These are phyloP conservation scores for Xylaria sp. DNA, from an alignment of 2,329 filamentous ascomycete genomes.

Conservation along the genomic window DNA sequence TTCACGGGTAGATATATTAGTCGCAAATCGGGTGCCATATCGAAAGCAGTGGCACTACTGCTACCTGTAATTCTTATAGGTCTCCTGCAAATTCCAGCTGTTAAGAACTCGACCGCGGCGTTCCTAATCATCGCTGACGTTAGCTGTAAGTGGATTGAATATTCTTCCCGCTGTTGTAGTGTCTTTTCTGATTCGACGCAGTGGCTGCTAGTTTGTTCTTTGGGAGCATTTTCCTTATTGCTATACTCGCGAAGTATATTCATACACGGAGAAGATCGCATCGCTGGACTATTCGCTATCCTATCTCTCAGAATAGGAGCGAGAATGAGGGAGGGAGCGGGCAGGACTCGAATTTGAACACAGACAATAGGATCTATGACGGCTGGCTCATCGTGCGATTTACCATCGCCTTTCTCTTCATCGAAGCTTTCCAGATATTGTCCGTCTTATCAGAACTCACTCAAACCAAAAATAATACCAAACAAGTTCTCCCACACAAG, in stretches of 20 bases:
- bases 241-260: slow-evolving; percentile 55
- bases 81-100: slow-evolving; percentile 46
- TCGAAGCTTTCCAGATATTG: slow-evolving; percentile 51
- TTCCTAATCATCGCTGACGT: slow-evolving; percentile 54
- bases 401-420: slow-evolving; percentile 52
- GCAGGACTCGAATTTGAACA: slow-evolving; percentile 29
- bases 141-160: slow-evolving; percentile 50
- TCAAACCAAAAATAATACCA: slow-evolving; percentile 44
- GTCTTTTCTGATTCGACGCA: slow-evolving; percentile 32
- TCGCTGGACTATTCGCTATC: slow-evolving; percentile 46
- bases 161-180: background rate
- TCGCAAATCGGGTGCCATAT: slow-evolving; percentile 43
- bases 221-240: slow-evolving; percentile 50
- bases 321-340: slow-evolving; percentile 25
- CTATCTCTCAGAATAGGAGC: slow-evolving; percentile 43
- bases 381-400: slow-evolving; percentile 54
- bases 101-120: slow-evolving; percentile 45
- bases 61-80: slow-evolving; percentile 52
- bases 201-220: slow-evolving; percentile 51
- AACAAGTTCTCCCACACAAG: slow-evolving; percentile 41
- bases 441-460: slow-evolving; percentile 50
- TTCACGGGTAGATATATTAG: slow-evolving; percentile 45
- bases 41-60: slow-evolving; percentile 52
- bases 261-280: slow-evolving; percentile 50
- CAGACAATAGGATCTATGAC: slow-evolving; percentile 52